Evolutionary conservation across 1,284 basidiomycete genomes (phyloP), one percentile per base, ranked within the genome.

Genomic region (Ustilago curta): DNA sequence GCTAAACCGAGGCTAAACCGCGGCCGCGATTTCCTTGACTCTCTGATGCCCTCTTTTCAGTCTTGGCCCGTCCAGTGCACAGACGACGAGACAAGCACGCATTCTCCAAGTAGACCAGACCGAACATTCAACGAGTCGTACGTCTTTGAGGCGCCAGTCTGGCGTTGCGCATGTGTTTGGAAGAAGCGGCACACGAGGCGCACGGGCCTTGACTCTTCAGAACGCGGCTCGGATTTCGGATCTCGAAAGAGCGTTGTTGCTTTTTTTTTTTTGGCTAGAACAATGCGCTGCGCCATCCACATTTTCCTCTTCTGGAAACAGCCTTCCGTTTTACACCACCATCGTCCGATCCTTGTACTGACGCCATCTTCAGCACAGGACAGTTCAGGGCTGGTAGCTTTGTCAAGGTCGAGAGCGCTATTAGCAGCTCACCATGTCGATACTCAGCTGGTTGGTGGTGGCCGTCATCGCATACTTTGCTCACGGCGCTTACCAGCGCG

Each of bases 371-470:
- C 8, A n/a, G 47, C 18, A n/a, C 23, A n/a, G 18, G 45, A 27
- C 25, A 16, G 27, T 3, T 7, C 9, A 27, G 23, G 14, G 21
- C 18, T 5, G n/a, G 21, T 21, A 40, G 16, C 27, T 43, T 11
- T 14, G 47, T 19, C 49, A 49, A 32, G 23, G 5, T 9, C 37
- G 25, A 39, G 25, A 39, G 19, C 21, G 32, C 27, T 11, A 7
- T 49, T n/a, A 4, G 42, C 49, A 40, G 44, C 27, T 40, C 56
- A 58, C 8, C 25, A 74, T 74, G 71, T 69, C 66, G 21, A 39
- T 66, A 11, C 18, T 74, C 2, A 14, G 45, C 50, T 74, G 71
- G 65, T 16, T 74, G 32, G 42, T 64, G 4, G n/a, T 64, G 18
- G 53, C 61, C 12, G 35, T 59, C 32, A 40, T 69, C 21, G 48